A percentile compares a stretch with the other conserved stretches of the same genome.
phyloP scores from a whole-genome alignment of 345 rosid genomes.

The Linum usitatissimum region DNA sequence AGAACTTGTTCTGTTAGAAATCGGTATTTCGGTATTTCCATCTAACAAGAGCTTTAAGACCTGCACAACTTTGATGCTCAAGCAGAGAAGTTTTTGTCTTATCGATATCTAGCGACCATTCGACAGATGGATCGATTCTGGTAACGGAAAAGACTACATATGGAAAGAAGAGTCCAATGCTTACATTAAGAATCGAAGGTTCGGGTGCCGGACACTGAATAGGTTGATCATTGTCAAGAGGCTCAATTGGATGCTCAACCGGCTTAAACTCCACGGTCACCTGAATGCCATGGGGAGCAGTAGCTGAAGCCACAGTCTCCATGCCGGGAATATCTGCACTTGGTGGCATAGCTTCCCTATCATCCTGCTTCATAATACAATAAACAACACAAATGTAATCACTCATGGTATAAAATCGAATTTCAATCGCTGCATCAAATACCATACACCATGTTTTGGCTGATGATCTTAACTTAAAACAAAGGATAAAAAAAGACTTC shows the following conservation, averaged over 20 bases:
- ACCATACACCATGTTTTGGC: no score
- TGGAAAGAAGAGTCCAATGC: conserved; percentile 5
- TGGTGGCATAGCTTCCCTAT: conserved; percentile 52
- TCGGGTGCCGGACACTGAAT: conserved; percentile 85
- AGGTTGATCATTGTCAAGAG: conserved; percentile 63
- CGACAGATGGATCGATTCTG: neutral
- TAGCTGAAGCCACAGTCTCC: conserved; percentile 26
- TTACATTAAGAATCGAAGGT: conserved; percentile 87
- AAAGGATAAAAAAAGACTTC: no score
- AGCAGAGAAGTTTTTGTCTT: no score
- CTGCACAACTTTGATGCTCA: no score
- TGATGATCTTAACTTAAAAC: no score
- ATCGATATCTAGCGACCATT: neutral
- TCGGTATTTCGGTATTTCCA: no score
- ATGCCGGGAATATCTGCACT: conserved; percentile 29
- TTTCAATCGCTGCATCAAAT: no score
- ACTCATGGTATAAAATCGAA: no score
- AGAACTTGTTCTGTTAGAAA: neutral
- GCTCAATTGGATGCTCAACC: conserved; percentile 84
- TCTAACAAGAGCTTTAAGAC: neutral
- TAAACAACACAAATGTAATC: neutral
- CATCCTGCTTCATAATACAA: conserved; percentile 36
- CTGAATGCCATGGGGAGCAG: conserved; percentile 75
- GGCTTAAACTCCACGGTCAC: conserved; percentile 84
- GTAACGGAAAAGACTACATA: neutral